A percentile compares a stretch with the other conserved stretches of the same genome.
These are phyloP conservation scores for Beauveria sp. DNA, from an alignment of 2,329 filamentous ascomycete genomes.

Conservation along the genomic window DNA sequence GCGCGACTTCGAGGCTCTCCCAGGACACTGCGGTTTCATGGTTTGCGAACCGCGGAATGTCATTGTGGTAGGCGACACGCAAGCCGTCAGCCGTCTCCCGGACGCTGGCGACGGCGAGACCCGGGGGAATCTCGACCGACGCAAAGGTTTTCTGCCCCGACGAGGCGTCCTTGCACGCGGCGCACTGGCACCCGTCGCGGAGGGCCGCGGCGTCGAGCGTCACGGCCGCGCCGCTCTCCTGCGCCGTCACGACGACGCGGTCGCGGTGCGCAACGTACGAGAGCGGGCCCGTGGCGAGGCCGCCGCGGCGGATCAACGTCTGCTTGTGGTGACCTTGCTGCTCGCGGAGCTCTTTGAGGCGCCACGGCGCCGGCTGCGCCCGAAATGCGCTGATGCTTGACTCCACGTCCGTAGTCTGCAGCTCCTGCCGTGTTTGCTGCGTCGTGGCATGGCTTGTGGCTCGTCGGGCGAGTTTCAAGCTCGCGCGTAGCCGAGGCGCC, in stretches of 20 bases:
- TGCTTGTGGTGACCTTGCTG: conserved; percentile 5
- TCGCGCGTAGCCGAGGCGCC: background rate
- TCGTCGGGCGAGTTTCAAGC: background rate
- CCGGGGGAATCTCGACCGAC: conserved; percentile 30
- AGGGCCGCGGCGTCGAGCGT: conserved; percentile 26
- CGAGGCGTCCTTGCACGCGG: conserved; percentile 44
- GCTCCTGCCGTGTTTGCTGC: background rate
- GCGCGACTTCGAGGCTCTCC: conserved; percentile 27
- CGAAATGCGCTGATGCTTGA: background rate
- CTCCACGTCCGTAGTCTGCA: background rate
- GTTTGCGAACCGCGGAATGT: conserved; percentile 28
- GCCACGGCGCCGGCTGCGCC: background rate
- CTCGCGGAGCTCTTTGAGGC: conserved; percentile 3
- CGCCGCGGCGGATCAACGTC: background rate
- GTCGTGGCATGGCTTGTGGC: background rate
- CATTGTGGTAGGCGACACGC: conserved; percentile 51
- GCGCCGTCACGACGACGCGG: background rate
- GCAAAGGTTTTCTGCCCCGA: conserved; percentile 52
- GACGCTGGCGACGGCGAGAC: conserved; percentile 25
- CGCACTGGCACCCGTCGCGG: conserved; percentile 49
- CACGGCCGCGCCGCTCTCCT: background rate
- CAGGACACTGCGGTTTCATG: conserved; percentile 28
- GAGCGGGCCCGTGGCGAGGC: background rate
- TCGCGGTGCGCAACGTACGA: background rate
- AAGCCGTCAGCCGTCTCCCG: conserved; percentile 32